Evolutionary conservation across 495 filamentous ascomycete species (phyloP), one percentile per base, ranked within the genome.

Genomic region (Hapsidospora chrysogenum): DNA sequence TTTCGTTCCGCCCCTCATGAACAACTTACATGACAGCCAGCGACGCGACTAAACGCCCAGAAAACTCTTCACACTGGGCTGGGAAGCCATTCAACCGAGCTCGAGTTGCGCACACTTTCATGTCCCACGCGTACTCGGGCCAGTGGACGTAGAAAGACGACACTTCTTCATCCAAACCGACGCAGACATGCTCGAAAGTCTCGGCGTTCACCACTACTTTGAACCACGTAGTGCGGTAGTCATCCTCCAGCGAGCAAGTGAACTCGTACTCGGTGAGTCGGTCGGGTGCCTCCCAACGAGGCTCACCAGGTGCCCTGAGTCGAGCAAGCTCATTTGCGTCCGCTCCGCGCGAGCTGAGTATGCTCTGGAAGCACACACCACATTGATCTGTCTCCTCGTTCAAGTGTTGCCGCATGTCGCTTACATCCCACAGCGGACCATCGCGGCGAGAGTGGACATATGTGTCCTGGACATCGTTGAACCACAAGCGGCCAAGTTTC

Each of bases 121-220:
- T 20, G 17, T 38, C 36, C 36, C 36, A 38, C 2, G 36, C 36
- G 9, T 18, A 6, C 8, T 23, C 13, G n/a, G 29, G 28, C 17
- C 27, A 38, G 18, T 32, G 29, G 5, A 38, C 11, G n/a, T 23
- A n/a, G 14, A 15, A 7, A 9, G 26, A 7, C 15, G 27, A 16
- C 8, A 15, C 11, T n/a, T 20, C 13, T 10, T 38, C 9, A 3
- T 13, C 9, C 9, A 6, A 6, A n/a, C 27, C 29, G 2, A 20
- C 9, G 18, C n/a, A n/a, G 3, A 11, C 8, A 23, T 21, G 16
- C 5, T 22, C 19, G 18, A 31, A 32, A 2, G 16, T 25, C 9
- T 32, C 20, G 28, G 36, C 18, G 13, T 32, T 17, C 26, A 38
- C 5, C 25, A 27, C 36, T 1, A 38, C 9, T 3, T 13, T 13